A percentile compares a stretch with the other conserved stretches of the same genome.
Evolutionary conservation across 352 stramenopile genomes (phyloP).

Genomic region (Globisporangium spiculum): DNA sequence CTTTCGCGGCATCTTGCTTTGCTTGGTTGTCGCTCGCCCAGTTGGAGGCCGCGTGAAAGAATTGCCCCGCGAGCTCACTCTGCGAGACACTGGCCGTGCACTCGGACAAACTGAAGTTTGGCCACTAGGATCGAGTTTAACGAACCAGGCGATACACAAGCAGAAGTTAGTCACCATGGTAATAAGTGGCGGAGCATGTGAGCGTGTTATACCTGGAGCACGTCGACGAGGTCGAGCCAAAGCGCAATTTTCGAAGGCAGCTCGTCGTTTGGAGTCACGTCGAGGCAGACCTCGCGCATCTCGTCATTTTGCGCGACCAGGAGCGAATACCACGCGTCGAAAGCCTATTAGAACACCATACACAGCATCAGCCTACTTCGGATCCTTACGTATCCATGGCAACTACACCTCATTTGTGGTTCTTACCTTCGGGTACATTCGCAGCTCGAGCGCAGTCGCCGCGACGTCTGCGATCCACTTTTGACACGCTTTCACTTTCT

Average conservation of each 20-base stretch:
- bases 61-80: constrained; percentile 40
- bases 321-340: constrained; percentile 77
- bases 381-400: not conserved
- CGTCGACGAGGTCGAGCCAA: constrained; percentile 74
- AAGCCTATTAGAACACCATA: constrained; percentile 36
- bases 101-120: constrained; percentile 55
- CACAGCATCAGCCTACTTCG: not conserved
- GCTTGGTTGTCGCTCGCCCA: not conserved
- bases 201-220: constrained; percentile 61
- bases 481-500: constrained; percentile 76
- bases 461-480: constrained; percentile 79
- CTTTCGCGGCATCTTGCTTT: constrained; percentile 11
- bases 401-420: not conserved
- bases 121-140: constrained; percentile 25
- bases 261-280: constrained; percentile 61
- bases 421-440: constrained; percentile 44
- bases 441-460: constrained; percentile 44
- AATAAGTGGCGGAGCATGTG: not conserved
- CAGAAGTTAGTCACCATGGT: too few relatives aligned
- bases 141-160: too few relatives aligned
- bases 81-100: constrained; percentile 33
- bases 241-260: constrained; percentile 49
- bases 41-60: constrained; percentile 35
- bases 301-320: constrained; percentile 30
- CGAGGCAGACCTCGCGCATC: constrained; percentile 35